These are phyloP conservation scores for Aspergillus sp. DNA, from an alignment of 2,329 filamentous ascomycete genomes.

Conservation along the genomic window DNA sequence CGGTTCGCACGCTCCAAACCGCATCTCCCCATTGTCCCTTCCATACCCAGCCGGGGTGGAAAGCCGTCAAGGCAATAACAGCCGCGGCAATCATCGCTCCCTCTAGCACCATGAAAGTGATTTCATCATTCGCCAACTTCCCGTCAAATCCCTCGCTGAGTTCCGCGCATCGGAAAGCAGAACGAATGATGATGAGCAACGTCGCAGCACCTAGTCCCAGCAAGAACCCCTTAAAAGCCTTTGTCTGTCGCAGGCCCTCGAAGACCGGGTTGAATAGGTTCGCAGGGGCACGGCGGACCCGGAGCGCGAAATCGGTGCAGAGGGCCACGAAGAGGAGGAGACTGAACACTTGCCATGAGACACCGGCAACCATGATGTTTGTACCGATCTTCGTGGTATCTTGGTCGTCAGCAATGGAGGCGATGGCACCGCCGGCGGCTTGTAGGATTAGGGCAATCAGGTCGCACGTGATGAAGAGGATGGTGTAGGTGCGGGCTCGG, in stretches of 20 bases:
- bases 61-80: constrained; percentile 44
- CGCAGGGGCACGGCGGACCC: constrained; percentile 21
- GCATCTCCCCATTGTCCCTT: constrained; percentile 11
- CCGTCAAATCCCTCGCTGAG: constrained; percentile 49
- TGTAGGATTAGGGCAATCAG: constrained; percentile 62
- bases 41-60: constrained; percentile 45
- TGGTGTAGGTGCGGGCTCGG: constrained; percentile 32
- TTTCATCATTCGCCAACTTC: constrained; percentile 50
- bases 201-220: constrained; percentile 42
- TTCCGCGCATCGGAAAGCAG: constrained; percentile 52
- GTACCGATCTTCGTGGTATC: constrained; percentile 43
- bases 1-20: constrained; percentile 2
- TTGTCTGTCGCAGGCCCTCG: not conserved
- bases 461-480: constrained; percentile 63
- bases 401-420: constrained; percentile 7
- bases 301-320: constrained; percentile 51
- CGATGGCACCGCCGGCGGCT: constrained; percentile 46
- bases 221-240: constrained; percentile 1
- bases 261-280: not conserved
- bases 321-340: constrained; percentile 56
- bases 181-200: constrained; percentile 48
- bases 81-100: constrained; percentile 55
- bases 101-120: constrained; percentile 54
- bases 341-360: constrained; percentile 61
- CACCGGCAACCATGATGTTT: constrained; percentile 65